Percentiles rank a stretch among this genome's conserved stretches.
Conservation (phyloP, 2,329 filamentous ascomycete genomes). For the Fusarium incarnatum region DNA sequence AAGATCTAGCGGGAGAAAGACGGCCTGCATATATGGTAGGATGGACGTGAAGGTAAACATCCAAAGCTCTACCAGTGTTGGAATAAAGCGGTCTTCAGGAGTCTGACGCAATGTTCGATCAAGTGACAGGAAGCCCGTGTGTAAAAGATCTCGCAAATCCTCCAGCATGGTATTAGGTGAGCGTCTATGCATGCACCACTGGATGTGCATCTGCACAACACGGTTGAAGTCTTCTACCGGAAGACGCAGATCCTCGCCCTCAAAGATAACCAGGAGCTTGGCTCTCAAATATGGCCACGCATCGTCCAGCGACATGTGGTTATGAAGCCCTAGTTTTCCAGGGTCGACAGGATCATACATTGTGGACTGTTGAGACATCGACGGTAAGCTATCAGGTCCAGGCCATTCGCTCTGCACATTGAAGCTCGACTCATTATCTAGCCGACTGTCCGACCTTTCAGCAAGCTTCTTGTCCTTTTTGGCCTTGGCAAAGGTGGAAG, state of each 20-base stretch:
- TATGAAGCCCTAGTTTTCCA: conserved; percentile 67
- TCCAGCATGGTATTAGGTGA: conserved; percentile 78
- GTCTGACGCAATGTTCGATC: conserved; percentile 84
- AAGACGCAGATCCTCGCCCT: conserved; percentile 82
- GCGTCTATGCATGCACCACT: conserved; percentile 80
- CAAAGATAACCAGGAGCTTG: conserved; percentile 81
- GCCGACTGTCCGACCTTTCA: conserved; percentile 66
- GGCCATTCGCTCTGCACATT: conserved; percentile 61
- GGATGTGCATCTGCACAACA: conserved; percentile 81
- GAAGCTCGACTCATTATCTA: conserved; percentile 65
- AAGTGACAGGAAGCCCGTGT: conserved; percentile 86
- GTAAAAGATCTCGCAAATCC: conserved; percentile 78
- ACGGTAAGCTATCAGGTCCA: conserved; percentile 64
- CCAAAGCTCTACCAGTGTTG: conserved; percentile 93
- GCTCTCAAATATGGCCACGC: conserved; percentile 85
- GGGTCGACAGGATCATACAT: conserved; percentile 67
- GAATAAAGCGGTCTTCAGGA: conserved; percentile 88
- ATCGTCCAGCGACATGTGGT: conserved; percentile 79
- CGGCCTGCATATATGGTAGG: conserved; percentile 92
- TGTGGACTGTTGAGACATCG: conserved; percentile 56
- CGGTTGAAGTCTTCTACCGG: conserved; percentile 87
- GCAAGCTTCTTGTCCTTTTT: conserved; percentile 89
- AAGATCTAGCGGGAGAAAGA: conserved; percentile 91
- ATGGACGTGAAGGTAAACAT: conserved; percentile 91
- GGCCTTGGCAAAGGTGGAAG: conserved; percentile 79